Evolutionary conservation across 1,284 basidiomycete genomes (phyloP).

Genomic region (Retiboletus fuscus): DNA sequence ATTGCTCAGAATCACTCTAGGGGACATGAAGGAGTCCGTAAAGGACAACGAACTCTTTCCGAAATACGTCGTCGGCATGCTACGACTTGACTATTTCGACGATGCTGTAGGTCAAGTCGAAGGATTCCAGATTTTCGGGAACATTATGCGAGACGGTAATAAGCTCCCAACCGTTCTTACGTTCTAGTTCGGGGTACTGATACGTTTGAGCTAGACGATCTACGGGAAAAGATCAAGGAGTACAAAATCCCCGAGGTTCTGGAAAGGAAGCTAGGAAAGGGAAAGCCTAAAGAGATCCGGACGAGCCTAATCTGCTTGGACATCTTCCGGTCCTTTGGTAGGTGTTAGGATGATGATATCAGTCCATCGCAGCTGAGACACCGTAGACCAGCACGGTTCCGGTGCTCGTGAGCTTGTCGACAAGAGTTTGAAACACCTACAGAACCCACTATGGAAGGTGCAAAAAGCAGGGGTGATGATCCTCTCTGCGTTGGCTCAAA

Average conservation of each 20-base stretch:
- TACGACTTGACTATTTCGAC: conserved; percentile 43
- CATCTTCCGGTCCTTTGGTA: conserved; percentile 39
- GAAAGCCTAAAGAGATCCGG: conserved; percentile 33
- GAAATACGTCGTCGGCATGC: conserved; percentile 38
- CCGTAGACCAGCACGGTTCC: conserved; percentile 17
- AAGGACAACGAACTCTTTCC: conserved; percentile 23
- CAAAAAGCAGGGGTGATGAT: conserved; percentile 45
- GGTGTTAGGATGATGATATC: background rate
- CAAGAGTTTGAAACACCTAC: conserved; percentile 27
- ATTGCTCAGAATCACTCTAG: conserved; percentile 17
- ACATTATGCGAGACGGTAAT: conserved; percentile 41
- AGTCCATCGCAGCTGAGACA: background rate
- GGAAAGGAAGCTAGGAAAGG: conserved; percentile 29
- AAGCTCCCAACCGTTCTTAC: background rate
- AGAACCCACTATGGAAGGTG: conserved; percentile 25
- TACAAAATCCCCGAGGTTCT: conserved; percentile 36
- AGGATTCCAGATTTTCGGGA: conserved; percentile 45
- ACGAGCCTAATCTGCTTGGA: conserved; percentile 43
- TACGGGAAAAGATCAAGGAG: conserved; percentile 30
- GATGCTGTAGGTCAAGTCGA: conserved; percentile 43
- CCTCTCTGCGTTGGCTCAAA: conserved; percentile 40
- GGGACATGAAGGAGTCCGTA: conserved; percentile 34
- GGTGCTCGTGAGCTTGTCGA: conserved; percentile 33
- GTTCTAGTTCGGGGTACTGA: conserved; percentile 16
- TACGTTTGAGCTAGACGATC: conserved; percentile 24